Conservation (phyloP, 352 stramenopile genomes). For the Phytophthora constricta region DNA sequence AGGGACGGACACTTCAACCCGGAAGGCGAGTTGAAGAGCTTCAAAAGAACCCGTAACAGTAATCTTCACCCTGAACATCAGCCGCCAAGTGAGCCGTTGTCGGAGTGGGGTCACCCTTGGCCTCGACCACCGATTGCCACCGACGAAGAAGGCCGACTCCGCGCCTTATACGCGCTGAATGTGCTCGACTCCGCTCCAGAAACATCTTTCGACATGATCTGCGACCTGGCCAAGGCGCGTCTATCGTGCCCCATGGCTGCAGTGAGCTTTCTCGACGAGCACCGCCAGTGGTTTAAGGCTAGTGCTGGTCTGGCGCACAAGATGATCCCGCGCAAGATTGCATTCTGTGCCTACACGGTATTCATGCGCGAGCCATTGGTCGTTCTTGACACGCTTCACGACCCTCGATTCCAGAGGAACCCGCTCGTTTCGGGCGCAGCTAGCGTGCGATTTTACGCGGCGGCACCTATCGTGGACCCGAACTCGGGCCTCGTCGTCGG, state of each 20-base stretch:
- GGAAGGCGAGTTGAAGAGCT: slow-evolving; percentile 38
- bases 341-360: slow-evolving; percentile 80
- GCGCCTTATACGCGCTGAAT: slow-evolving; percentile 51
- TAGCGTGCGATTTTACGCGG: slow-evolving; percentile 95
- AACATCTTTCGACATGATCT: slow-evolving; percentile 80
- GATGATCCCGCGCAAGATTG: slow-evolving; percentile 80
- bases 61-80: slow-evolving; percentile 23
- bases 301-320: slow-evolving; percentile 75
- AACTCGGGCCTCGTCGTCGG: slow-evolving; percentile 66
- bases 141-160: slow-evolving; percentile 64
- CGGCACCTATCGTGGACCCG: slow-evolving; percentile 71
- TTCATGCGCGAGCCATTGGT: slow-evolving; percentile 67
- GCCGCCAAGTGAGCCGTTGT: slow-evolving; percentile 21
- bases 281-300: slow-evolving; percentile 83
- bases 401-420: slow-evolving; percentile 90
- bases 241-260: slow-evolving; percentile 78
- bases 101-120: slow-evolving; percentile 71
- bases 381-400: slow-evolving; percentile 89
- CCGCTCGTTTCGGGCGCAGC: slow-evolving; percentile 89
- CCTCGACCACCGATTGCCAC: slow-evolving; percentile 62
- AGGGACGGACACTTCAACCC: slow-evolving; percentile 42
- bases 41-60: slow-evolving; percentile 17
- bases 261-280: slow-evolving; percentile 82
- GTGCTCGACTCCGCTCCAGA: slow-evolving; percentile 71
- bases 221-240: slow-evolving; percentile 71